Percentiles rank a stretch among this genome's conserved stretches.
These are phyloP conservation scores for Oryza longistaminata DNA, from an alignment of 176 grass and related monocot genomes.

Conservation along the genomic window DNA sequence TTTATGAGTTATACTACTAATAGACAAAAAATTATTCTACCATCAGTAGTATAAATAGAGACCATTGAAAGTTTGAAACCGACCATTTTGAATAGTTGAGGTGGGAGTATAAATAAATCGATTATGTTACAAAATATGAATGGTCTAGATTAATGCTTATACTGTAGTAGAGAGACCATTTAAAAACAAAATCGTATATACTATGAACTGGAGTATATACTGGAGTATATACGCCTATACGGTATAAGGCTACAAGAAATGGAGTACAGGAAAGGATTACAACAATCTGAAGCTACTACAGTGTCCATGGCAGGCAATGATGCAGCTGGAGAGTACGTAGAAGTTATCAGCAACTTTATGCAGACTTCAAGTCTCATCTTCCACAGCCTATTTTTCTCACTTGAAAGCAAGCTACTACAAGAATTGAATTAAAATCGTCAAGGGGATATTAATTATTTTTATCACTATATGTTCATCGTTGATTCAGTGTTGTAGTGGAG, in stretches of 20 bases:
- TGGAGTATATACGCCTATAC: background rate
- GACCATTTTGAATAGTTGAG: too few relatives aligned
- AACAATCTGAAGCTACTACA: background rate
- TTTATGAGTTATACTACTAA: too few relatives aligned
- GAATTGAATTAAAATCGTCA: background rate
- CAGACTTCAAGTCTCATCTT: conserved; percentile 39
- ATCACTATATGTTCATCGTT: background rate
- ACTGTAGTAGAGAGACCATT: too few relatives aligned
- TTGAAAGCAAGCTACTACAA: conserved; percentile 15
- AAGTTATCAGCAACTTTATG: conserved; percentile 33
- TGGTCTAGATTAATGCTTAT: too few relatives aligned
- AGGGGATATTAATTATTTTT: background rate
- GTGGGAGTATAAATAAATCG: too few relatives aligned
- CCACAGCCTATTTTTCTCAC: background rate
- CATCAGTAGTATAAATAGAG: too few relatives aligned
- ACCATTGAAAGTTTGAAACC: too few relatives aligned
- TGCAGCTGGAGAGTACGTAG: background rate
- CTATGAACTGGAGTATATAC: too few relatives aligned
- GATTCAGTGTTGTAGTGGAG: background rate
- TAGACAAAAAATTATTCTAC: too few relatives aligned
- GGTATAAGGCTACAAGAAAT: background rate
- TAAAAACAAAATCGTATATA: too few relatives aligned
- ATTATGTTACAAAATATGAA: too few relatives aligned
- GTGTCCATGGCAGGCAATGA: conserved; percentile 1
- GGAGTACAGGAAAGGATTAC: background rate